Percentiles rank a stretch among this genome's conserved stretches.
Conservation (phyloP, 106 monocot species). For the Ottelia alismoides region DNA sequence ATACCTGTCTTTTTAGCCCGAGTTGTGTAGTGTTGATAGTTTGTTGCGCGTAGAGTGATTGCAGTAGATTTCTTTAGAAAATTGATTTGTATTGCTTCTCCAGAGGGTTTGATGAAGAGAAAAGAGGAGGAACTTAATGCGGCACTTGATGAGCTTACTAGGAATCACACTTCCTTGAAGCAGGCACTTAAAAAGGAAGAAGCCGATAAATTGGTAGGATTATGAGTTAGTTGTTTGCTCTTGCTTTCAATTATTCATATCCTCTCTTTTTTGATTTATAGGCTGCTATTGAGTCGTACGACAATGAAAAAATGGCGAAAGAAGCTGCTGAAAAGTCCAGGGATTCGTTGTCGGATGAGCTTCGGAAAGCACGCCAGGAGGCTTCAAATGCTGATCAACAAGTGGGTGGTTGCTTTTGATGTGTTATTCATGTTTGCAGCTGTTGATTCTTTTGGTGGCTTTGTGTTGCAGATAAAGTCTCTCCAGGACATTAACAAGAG, state of each 20-base stretch:
- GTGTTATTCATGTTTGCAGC: too few relatives aligned
- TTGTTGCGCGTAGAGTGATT: too few relatives aligned
- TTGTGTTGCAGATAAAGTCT: constrained; percentile 69
- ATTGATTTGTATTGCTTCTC: too few relatives aligned
- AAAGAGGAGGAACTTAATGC: constrained; percentile 19
- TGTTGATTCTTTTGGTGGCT: too few relatives aligned
- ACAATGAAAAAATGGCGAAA: constrained; percentile 38
- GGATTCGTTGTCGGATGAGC: constrained; percentile 31
- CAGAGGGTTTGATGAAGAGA: constrained; percentile 30
- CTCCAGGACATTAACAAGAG: constrained; percentile 63
- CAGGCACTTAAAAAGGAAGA: constrained; percentile 47
- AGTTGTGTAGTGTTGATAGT: too few relatives aligned
- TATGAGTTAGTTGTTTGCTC: too few relatives aligned
- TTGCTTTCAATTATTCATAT: too few relatives aligned
- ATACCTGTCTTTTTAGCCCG: too few relatives aligned
- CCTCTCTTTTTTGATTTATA: too few relatives aligned
- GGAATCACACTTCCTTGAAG: constrained; percentile 12
- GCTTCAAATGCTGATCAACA: constrained; percentile 20
- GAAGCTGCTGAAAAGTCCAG: constrained; percentile 28
- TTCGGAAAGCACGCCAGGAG: constrained; percentile 42
- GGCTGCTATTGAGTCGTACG: constrained; percentile 41
- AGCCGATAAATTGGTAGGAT: constrained; percentile 47
- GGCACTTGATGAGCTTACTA: constrained; percentile 19
- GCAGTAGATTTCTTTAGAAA: too few relatives aligned
- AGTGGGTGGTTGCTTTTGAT: too few relatives aligned